These are phyloP conservation scores for Aspergillus homomorphus DNA, from an alignment of 495 filamentous ascomycete species.

Conservation along the genomic window DNA sequence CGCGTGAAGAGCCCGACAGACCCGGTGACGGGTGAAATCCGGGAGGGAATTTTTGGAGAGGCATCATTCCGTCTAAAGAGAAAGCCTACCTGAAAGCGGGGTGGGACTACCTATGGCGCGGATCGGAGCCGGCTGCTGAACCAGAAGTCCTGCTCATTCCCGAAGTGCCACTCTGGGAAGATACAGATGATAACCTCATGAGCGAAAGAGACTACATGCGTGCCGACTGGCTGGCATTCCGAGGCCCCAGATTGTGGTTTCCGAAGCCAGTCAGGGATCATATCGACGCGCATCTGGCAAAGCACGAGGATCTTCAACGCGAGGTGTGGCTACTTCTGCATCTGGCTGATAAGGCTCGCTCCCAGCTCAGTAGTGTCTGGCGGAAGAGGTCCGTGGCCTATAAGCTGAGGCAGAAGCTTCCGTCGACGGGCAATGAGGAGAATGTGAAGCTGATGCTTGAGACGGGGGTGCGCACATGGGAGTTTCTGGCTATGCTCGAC, in stretches of 20 bases:
- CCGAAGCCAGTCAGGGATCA: not conserved
- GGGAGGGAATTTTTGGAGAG: not conserved
- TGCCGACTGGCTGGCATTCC: not conserved
- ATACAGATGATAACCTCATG: not conserved
- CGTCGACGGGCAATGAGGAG: not conserved
- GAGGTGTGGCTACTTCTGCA: not conserved
- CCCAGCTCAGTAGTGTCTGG: not conserved
- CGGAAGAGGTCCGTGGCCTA: not conserved
- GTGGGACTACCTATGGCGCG: not conserved
- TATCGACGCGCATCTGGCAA: not conserved
- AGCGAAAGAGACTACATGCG: conserved; percentile 2
- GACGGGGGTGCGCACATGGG: not conserved
- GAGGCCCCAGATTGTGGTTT: not conserved
- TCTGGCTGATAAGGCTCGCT: not conserved
- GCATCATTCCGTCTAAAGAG: not conserved
- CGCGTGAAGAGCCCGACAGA: not conserved
- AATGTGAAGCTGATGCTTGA: not conserved
- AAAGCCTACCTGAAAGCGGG: not conserved
- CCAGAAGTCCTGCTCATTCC: not conserved
- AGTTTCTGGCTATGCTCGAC: not conserved
- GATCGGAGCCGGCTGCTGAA: not conserved
- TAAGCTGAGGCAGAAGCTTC: not conserved
- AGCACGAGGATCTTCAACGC: not conserved
- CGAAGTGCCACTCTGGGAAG: not conserved
- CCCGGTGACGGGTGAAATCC: not conserved